Evolutionary conservation across 2,329 filamentous ascomycete species (phyloP).

Genomic region (Diplodia seriata): DNA sequence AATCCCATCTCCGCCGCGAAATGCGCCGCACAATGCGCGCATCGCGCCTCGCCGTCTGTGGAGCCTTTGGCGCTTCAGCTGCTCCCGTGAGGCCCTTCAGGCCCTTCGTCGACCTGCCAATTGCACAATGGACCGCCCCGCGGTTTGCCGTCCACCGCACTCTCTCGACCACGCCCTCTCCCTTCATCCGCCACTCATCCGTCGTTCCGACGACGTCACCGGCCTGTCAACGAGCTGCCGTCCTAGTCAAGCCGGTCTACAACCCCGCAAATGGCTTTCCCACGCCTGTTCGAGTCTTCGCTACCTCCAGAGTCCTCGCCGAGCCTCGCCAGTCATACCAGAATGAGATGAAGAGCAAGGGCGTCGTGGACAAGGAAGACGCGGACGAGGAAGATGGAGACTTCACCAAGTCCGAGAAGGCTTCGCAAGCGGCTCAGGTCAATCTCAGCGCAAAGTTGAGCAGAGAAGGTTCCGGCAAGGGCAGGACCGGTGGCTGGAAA

Average conservation of each 20-base stretch:
- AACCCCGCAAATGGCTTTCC: slow-evolving; percentile 1
- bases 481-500: slow-evolving; percentile 62
- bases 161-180: slow-evolving; percentile 12
- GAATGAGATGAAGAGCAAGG: slow-evolving; percentile 49
- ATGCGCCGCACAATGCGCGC: slow-evolving; percentile 44
- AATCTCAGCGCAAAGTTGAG: slow-evolving; percentile 87
- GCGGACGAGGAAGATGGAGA: slow-evolving; percentile 61
- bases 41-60: slow-evolving; percentile 41
- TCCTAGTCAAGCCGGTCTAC: neutral
- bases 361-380: slow-evolving; percentile 46
- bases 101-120: slow-evolving; percentile 31
- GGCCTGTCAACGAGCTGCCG: slow-evolving; percentile 11
- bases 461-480: slow-evolving; percentile 70
- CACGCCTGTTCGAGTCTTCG: slow-evolving; percentile 14
- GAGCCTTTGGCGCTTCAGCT: slow-evolving; percentile 44
- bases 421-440: slow-evolving; percentile 83
- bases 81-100: slow-evolving; percentile 44
- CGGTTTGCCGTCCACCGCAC: slow-evolving; percentile 1
- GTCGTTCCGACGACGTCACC: slow-evolving; percentile 24
- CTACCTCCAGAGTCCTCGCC: slow-evolving; percentile 12
- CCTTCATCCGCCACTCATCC: slow-evolving; percentile 23
- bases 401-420: slow-evolving; percentile 80
- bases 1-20: neutral
- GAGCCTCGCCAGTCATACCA: slow-evolving; percentile 45
- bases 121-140: slow-evolving; percentile 13